Evolutionary conservation across 441 rosid genomes (phyloP).

Genomic region (Pelargonium citronellum): DNA sequence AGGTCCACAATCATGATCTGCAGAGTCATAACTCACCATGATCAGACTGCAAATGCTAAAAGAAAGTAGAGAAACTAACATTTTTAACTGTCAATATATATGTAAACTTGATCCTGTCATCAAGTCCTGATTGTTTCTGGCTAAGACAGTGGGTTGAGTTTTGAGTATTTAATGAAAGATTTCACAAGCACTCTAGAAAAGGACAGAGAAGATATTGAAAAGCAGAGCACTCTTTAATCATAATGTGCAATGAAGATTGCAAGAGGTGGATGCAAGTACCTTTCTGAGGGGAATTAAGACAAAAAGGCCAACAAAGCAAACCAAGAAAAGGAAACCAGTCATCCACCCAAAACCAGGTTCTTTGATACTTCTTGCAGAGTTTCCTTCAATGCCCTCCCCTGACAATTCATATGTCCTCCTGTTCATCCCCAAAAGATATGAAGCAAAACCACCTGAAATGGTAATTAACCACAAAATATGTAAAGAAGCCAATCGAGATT

Average conservation of each 20-base stretch:
- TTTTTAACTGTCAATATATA: no score
- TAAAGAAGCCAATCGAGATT: background rate
- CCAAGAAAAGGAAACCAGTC: conserved; percentile 69
- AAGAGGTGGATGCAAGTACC: conserved; percentile 29
- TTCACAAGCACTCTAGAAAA: background rate
- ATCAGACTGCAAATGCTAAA: background rate
- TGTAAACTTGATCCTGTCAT: no score
- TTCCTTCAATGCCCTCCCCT: conserved; percentile 54
- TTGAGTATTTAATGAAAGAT: background rate
- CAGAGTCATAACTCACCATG: conserved; percentile 10
- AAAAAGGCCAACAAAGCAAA: conserved; percentile 72
- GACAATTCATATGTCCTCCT: conserved; percentile 58
- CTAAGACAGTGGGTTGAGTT: no score
- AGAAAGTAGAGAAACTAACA: background rate
- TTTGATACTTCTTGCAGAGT: conserved; percentile 52
- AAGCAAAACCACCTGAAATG: conserved; percentile 78
- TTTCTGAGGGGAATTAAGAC: conserved; percentile 85
- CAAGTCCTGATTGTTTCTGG: no score
- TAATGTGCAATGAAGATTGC: background rate
- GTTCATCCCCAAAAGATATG: conserved; percentile 75
- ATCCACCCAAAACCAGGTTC: conserved; percentile 93
- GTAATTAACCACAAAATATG: background rate
- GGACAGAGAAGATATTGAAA: background rate
- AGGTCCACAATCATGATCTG: conserved; percentile 88
- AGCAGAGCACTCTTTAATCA: background rate